Percentiles rank a stretch among this genome's conserved stretches.
These are phyloP conservation scores for Penicillium capsulatum DNA, from an alignment of 2,329 filamentous ascomycete species.

Conservation along the genomic window DNA sequence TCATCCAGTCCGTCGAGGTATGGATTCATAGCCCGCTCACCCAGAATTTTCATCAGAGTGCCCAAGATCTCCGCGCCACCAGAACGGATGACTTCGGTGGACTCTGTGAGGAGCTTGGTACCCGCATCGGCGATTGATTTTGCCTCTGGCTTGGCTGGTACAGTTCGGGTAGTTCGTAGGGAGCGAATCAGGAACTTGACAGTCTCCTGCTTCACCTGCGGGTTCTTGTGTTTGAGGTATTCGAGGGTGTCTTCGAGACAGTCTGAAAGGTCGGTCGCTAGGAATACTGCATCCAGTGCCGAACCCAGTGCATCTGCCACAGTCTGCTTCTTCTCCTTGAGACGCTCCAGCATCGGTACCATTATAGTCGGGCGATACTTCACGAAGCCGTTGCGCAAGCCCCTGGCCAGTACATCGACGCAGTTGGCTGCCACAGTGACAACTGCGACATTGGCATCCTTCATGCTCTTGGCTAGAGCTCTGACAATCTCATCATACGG, in stretches of 20 bases:
- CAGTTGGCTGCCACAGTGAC: constrained; percentile 91
- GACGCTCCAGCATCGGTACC: constrained; percentile 84
- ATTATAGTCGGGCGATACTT: constrained; percentile 79
- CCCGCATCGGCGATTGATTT: constrained; percentile 79
- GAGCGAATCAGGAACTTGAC: constrained; percentile 90
- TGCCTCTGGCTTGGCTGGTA: constrained; percentile 79
- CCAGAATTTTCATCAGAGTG: constrained; percentile 97
- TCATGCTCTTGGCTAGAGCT: constrained; percentile 91
- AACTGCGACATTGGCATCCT: constrained; percentile 94
- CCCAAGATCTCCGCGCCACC: constrained; percentile 89
- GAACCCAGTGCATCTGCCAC: constrained; percentile 84
- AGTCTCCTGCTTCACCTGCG: constrained; percentile 93
- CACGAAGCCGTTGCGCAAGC: constrained; percentile 69
- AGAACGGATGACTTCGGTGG: constrained; percentile 76
- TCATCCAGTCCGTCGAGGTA: constrained; percentile 91
- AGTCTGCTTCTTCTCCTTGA: constrained; percentile 94
- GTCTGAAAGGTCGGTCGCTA: constrained; percentile 68
- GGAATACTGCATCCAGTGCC: constrained; percentile 70
- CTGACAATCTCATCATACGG: constrained; percentile 81
- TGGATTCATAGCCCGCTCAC: constrained; percentile 89
- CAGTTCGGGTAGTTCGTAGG: constrained; percentile 74
- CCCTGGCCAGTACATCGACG: constrained; percentile 82
- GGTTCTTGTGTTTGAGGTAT: constrained; percentile 89
- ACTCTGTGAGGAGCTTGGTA: constrained; percentile 87
- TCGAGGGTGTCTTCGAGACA: constrained; percentile 87